These are phyloP conservation scores for Urochloa ruziziensis DNA, from an alignment of 176 grass and related monocot genomes.

Conservation along the genomic window DNA sequence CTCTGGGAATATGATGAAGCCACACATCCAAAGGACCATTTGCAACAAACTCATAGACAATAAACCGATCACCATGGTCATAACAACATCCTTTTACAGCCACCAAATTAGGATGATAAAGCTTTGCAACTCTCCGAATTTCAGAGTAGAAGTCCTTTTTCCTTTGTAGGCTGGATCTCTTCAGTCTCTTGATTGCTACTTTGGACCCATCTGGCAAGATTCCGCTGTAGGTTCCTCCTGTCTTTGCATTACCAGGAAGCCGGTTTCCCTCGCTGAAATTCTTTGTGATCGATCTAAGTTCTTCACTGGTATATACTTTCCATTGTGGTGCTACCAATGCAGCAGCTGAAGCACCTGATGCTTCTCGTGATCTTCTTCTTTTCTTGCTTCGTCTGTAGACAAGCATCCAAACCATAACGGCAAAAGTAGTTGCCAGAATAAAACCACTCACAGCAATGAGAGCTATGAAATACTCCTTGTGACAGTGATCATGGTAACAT, in stretches of 20 bases:
- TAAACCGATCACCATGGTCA: constrained; percentile 92
- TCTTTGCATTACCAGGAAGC: constrained; percentile 95
- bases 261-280: constrained; percentile 97
- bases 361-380: constrained; percentile 77
- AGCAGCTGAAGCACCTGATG: constrained; percentile 59
- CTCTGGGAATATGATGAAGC: constrained; percentile 91
- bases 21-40: constrained; percentile 97
- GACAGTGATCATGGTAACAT: constrained; percentile 63
- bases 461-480: constrained; percentile 81
- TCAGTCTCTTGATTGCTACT: constrained; percentile 91
- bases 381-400: constrained; percentile 85
- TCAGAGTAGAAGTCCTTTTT: constrained; percentile 99
- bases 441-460: constrained; percentile 77
- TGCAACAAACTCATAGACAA: constrained; percentile 94
- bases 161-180: constrained; percentile 90
- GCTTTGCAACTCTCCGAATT: constrained; percentile 87
- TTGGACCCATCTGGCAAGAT: constrained; percentile 79
- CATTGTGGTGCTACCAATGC: constrained; percentile 77
- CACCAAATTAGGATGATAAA: constrained; percentile 93
- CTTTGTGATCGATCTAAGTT: constrained; percentile 90
- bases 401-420: constrained; percentile 87
- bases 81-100: constrained; percentile 94
- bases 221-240: constrained; percentile 88
- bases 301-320: constrained; percentile 89
- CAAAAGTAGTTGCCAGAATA: constrained; percentile 72